A percentile compares a stretch with the other conserved stretches of the same genome.
These are phyloP conservation scores for Torrubiella hemipterigena DNA, from an alignment of 2,329 filamentous ascomycete species.

Conservation along the genomic window DNA sequence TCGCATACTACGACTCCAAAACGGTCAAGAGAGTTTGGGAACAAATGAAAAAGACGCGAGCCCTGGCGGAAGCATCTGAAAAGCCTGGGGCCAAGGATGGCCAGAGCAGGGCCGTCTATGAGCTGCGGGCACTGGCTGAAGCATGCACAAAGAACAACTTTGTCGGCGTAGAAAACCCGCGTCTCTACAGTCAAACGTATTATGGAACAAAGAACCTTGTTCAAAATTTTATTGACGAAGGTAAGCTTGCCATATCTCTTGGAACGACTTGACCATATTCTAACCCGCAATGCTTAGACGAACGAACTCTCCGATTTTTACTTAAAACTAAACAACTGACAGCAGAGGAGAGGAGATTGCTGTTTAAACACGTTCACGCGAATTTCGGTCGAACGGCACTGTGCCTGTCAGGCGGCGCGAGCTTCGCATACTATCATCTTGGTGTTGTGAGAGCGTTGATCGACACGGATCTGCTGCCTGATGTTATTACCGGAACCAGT, in stretches of 20 bases:
- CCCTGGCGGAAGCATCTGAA: constrained; percentile 41
- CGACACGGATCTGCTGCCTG: constrained; percentile 73
- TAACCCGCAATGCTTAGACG: constrained; percentile 33
- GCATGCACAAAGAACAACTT: constrained; percentile 98
- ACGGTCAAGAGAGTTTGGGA: constrained; percentile 68
- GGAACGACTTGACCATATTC: no score
- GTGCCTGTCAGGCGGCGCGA: constrained; percentile 84
- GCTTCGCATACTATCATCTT: constrained; percentile 94
- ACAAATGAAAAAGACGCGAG: constrained; percentile 57
- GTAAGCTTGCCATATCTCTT: no score
- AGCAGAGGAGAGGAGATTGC: constrained; percentile 59
- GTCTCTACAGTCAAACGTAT: constrained; percentile 95
- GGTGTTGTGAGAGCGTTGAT: constrained; percentile 83
- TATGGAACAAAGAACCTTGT: constrained; percentile 94
- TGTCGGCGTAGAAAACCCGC: constrained; percentile 83
- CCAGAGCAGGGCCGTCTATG: constrained; percentile 49
- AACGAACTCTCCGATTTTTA: constrained; percentile 55
- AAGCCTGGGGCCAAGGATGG: constrained; percentile 25
- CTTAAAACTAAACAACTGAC: constrained; percentile 54
- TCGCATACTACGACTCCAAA: constrained; percentile 76
- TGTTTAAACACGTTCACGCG: constrained; percentile 81
- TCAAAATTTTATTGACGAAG: constrained; percentile 80
- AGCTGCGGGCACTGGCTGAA: constrained; percentile 67
- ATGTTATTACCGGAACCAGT: constrained; percentile 93
- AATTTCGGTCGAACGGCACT: constrained; percentile 90